Conservation (phyloP, 352 stramenopile genomes). For the Globisporangium nagaii region DNA sequence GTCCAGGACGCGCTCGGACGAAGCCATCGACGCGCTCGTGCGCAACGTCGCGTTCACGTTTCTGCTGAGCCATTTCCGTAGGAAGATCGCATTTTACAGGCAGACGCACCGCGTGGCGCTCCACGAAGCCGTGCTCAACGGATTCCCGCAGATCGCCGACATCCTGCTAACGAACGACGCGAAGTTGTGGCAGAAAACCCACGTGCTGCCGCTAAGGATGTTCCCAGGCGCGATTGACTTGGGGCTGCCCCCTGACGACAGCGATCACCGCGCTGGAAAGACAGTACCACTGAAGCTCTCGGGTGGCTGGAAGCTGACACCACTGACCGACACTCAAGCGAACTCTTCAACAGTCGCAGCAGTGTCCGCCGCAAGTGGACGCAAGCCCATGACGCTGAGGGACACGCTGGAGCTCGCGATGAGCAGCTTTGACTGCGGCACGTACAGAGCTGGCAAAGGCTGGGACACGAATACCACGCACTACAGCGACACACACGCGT, state of each 20-base stretch:
- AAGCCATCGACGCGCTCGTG: slow-evolving; percentile 40
- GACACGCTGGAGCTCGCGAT: slow-evolving; percentile 50
- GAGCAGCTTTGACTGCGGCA: slow-evolving; percentile 30
- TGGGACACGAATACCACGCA: slow-evolving; percentile 28
- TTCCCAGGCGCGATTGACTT: slow-evolving; percentile 25
- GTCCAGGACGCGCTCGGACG: slow-evolving; percentile 31
- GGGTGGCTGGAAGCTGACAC: slow-evolving; percentile 49
- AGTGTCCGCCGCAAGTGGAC: too few species aligned
- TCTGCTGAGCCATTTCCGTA: slow-evolving; percentile 43
- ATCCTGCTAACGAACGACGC: slow-evolving; percentile 50
- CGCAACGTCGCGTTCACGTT: slow-evolving; percentile 58
- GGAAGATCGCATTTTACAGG: slow-evolving; percentile 35
- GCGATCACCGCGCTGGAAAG: neutral
- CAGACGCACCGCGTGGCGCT: slow-evolving; percentile 68
- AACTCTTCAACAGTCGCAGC: too few species aligned
- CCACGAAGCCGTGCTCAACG: slow-evolving; percentile 70
- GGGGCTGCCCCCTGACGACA: slow-evolving; percentile 4
- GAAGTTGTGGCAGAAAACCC: slow-evolving; percentile 49
- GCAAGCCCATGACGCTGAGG: slow-evolving; percentile 29
- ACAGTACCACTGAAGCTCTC: slow-evolving; percentile 7
- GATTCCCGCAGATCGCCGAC: slow-evolving; percentile 40
- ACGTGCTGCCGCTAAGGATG: slow-evolving; percentile 46
- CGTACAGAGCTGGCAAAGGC: slow-evolving; percentile 24
- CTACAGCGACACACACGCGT: slow-evolving; percentile 31
- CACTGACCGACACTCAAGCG: slow-evolving; percentile 12